Evolutionary conservation across 371 early-diverging fungal species (phyloP), one percentile per base, ranked within the genome.

Genomic region (Funneliformis caledonium): DNA sequence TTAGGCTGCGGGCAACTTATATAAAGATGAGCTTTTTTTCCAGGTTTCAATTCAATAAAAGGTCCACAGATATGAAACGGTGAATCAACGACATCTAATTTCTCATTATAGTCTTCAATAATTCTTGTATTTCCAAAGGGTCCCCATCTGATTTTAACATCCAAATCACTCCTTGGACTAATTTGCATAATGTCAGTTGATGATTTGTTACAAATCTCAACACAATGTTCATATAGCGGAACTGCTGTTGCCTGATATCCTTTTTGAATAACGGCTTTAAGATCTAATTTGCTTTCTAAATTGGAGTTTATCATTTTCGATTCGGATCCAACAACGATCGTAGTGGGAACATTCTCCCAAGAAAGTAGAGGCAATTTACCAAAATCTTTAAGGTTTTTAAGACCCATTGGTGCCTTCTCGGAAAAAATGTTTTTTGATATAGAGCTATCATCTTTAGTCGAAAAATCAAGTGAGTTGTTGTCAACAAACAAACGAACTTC

Each of bases 401-500:
- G 7, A 33, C 4, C 48, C 8, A 47, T 26, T n/a, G 31, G 16
- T 65, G 31, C 3, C 2, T 45, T 16, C 19, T 42, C 67, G 11
- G 11, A 10, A 8, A 48, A 7, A 73, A 26, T 73, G 50, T 65
- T 12, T n/a, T 69, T 26, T 33, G 72, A 16, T 7, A 60, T 60
- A 12, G 16, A 4, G 3, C 10, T 26, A 14, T 62, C 37, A 52
- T 69, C 52, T 19, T 31, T 10, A 16, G 26, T 42, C 19, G 4
- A 64, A 33, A 80, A 61, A 4, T 7, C 47, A 11, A 87, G 82
- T n/a, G 59, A 80, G 19, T 86, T 85, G 45, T 85, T 85, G 65
- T 94, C 92, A 22, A 92, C 91, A 86, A 94, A 94, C 8, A 93
- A 83, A 8, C 91, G 88, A 4, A 93, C 88, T 78, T 92, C 90